Base-by-base conservation (phyloP, 139 green algal species). In the Coelastrella sp. region DNA sequence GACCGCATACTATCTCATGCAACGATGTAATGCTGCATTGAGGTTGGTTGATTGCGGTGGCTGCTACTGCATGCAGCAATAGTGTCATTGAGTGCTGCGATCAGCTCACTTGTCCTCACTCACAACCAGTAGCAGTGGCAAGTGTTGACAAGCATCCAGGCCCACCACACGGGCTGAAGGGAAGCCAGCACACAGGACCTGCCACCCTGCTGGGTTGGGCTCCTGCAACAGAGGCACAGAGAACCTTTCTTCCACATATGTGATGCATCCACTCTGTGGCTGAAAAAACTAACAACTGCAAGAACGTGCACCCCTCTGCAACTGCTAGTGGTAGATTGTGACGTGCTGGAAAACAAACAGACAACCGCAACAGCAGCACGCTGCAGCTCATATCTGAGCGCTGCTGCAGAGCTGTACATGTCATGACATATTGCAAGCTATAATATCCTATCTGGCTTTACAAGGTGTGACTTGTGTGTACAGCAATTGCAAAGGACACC, bases 81-180 rank as follows among this genome's bases (percentile, higher is more conserved):
- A 47, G 32, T 47, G 32, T 47, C 32, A 47, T 47, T 47, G 32
- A 47, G 32, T 47, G 32, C 32, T 47, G 32, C 32, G 32, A 47
- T 47, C 32, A 47, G 54, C 76, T 19, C 64, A 82, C 22, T 73
- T 79, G 78, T 91, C 87, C 19, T 91, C 87, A 10, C 77, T 73
- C 7, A 87, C 77, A 3, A 79, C 87, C 77, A 91, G 56, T 78
- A 91, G 87, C 64, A 91, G 78, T 16, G 87, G 87, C 79, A 82
- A 65, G 56, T 91, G 87, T 32, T 23, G 10, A 32, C 19, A 47
- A 20, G 87, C 87, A 71, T 85, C 77, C 6, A 91, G 47, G 10
- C 76, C 87, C 20, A 86, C 77, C 13, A 87, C 79, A 57, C 87
- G 87, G 4, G 64, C 77, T 19, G 65, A 73, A 57, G 87, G 61